Conservation (phyloP, 257 asterid species). For the Salvia rosmarinus region DNA sequence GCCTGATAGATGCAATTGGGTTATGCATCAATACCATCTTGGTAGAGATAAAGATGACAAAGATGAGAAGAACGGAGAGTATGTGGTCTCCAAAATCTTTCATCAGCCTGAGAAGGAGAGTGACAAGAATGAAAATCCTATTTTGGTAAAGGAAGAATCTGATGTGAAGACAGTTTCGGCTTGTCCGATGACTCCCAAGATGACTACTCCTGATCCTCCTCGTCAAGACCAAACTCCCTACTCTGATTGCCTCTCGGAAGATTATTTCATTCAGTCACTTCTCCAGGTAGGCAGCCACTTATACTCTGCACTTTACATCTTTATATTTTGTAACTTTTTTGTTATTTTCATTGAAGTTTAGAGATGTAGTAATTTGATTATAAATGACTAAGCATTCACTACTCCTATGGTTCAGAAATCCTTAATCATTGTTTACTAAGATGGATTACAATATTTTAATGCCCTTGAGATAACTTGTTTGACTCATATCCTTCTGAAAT, state of each 20-base stretch:
- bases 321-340: background rate
- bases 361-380: background rate
- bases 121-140: slow-evolving; percentile 34
- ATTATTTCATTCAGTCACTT: slow-evolving; percentile 31
- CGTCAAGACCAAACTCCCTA: slow-evolving; percentile 55
- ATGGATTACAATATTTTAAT: no score
- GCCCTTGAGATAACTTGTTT: no score
- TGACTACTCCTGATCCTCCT: slow-evolving; percentile 61
- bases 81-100: slow-evolving; percentile 72
- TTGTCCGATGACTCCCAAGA: slow-evolving; percentile 75
- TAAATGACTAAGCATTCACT: background rate
- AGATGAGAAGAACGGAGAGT: slow-evolving; percentile 69
- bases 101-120: slow-evolving; percentile 67
- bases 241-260: slow-evolving; percentile 46
- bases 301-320: background rate
- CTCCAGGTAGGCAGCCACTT: slow-evolving; percentile 54
- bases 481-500: no score
- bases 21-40: slow-evolving; percentile 93
- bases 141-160: slow-evolving; percentile 47
- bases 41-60: slow-evolving; percentile 71
- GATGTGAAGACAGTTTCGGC: slow-evolving; percentile 41
- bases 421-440: no score
- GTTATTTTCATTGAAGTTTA: background rate
- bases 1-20: slow-evolving; percentile 77
- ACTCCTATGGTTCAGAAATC: no score